phyloP scores from a whole-genome alignment of 257 asterid genomes.

The Craterostigma plantagineum region DNA sequence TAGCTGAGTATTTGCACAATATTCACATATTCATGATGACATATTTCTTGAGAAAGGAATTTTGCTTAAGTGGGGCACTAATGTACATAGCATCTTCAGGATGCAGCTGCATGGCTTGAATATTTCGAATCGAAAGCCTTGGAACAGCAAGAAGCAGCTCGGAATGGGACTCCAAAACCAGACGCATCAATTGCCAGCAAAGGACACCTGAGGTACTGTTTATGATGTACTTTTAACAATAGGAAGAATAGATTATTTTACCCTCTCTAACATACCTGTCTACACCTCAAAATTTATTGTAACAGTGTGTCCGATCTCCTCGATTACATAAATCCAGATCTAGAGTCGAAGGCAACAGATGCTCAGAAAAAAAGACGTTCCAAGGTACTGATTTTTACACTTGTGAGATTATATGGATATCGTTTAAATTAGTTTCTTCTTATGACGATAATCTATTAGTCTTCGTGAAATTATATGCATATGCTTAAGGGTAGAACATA shows the following conservation, averaged over 20 bases:
- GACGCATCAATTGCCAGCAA: conserved; percentile 97
- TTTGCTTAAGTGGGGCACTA: too few relatives aligned
- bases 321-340: conserved; percentile 79
- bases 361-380: conserved; percentile 70
- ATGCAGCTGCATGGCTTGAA: conserved; percentile 99
- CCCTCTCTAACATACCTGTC: conserved; percentile 12
- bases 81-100: conserved; percentile 30
- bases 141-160: conserved; percentile 98
- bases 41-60: neutral
- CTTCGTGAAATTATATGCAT: too few relatives aligned
- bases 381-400: conserved; percentile 29
- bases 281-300: conserved; percentile 13
- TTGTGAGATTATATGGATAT: conserved; percentile 1
- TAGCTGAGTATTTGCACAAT: neutral
- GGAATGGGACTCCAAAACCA: conserved; percentile 85
- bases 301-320: conserved; percentile 98
- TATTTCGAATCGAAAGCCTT: conserved; percentile 93
- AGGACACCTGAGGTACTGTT: conserved; percentile 89
- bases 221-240: conserved; percentile 11
- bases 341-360: conserved; percentile 52
- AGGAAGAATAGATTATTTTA: conserved; percentile 12
- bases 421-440: too few relatives aligned
- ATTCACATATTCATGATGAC: neutral
- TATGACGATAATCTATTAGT: too few relatives aligned
- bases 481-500: too few relatives aligned